Base-by-base conservation (phyloP, 2,329 filamentous ascomycete species). In the Pestalotiopsis sp. region DNA sequence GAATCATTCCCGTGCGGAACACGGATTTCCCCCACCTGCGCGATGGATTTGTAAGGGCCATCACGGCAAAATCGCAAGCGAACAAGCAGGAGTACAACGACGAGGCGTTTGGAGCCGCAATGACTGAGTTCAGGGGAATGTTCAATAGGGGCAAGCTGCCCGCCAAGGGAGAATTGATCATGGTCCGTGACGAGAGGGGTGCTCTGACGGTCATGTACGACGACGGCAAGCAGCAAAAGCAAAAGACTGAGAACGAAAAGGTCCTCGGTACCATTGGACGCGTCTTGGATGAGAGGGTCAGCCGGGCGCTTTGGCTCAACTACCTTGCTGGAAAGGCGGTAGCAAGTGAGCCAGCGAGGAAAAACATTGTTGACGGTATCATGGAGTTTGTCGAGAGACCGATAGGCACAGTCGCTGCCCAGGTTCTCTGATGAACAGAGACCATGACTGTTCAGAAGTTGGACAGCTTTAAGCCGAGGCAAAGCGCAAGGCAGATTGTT, bases 11-110 rank as follows among this genome's bases (percentile, higher is more conserved):
- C 0, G 94, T 94, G n/a, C 87, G 94, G 49, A 94, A 97, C 80
- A 99, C 96, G 20, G 95, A 98, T 80, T 98, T 98, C 80, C 90
- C 91, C 72, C 96, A 99, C 79, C 81, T 99, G 71, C 89, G 95
- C 56, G 96, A 99, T 77, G 96, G 93, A 1, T 97, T 95, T 83
- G 93, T 98, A 69, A 89, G 94, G 5, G 92, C 93, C 25, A 92
- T 99, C 72, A 92, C 93, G 67, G 91, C 89, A 9, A 89, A 92
- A 41, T 91, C 92, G 2, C 86, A 90, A 71, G 84, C 85, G 25
- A 84, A 87, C 52, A 83, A 87, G 56, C 81, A 83, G 41, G 80
- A 81, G 1, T 85, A 89, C 78, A 85, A 88, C 27, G 92, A 95
- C 73, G 93, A 96, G 71, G 84, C 83, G 0, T 98, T 98, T 76